Evolutionary conservation across 331 rosid species (phyloP), one percentile per base, ranked within the genome.

Genomic region (Phaseolus coccineus): DNA sequence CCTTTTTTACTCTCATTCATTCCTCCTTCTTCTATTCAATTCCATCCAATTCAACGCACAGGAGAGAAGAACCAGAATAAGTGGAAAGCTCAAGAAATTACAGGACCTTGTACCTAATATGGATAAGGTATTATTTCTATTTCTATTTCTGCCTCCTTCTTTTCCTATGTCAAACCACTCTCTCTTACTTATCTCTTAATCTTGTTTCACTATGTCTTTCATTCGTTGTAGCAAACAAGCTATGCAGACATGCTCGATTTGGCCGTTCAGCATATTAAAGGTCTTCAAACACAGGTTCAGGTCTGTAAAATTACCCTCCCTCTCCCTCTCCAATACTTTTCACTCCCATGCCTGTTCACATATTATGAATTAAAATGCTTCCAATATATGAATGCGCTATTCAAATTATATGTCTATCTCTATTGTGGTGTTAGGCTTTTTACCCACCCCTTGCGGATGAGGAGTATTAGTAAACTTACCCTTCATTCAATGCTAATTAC

Each of bases 201-300:
- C 44, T 68, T 72, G 57, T 80, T 83, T 59, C 5, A 3, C 53
- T 61, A 58, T 84, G 56, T 71, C n/a, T 56, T 68, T 87, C 81
- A 52, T 68, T 88, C 83, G 47, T 63, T 88, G 84, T 89, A 93
- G 98, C 98, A 96, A 96, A 96, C 99, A 63, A 91, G 99, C 90
- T 96, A 96, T 77, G 65, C 99, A 24, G 99, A 96, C 89, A 96
- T 96, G 99, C 87, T 96, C 70, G 99, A 96, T 85, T 84, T 96
- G 79, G 99, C 99, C 2, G 99, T 96, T 81, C 97, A 96, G 73
- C 99, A 96, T 66, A 96, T 96, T 81, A 96, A 90, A 81, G 99
- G 98, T 64, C 98, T 96, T 76, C 99, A 96, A 85, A 77, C 78
- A 88, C 94, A 96, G 82, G 92, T 96, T 77, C 91, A 93, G 99